phyloP scores from a whole-genome alignment of 2,329 filamentous ascomycete genomes.

The Alternaria triticina region DNA sequence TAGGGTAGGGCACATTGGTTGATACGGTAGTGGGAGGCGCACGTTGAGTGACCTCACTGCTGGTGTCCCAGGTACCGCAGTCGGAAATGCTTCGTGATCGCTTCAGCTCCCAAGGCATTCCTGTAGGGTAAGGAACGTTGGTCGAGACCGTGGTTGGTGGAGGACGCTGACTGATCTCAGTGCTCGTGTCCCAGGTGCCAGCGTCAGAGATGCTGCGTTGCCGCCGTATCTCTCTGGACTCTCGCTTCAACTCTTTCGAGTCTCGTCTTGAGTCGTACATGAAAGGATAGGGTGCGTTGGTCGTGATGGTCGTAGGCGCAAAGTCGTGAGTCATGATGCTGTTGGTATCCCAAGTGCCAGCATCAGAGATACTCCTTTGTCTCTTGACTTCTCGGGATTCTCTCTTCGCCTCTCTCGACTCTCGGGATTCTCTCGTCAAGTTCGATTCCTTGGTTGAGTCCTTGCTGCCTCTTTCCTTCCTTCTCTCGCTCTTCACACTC shows the following conservation, averaged over 20 bases:
- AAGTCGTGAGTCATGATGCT: constrained; percentile 26
- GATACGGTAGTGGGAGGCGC: constrained; percentile 10
- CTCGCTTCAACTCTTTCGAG: constrained; percentile 14
- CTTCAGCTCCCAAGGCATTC: constrained; percentile 2
- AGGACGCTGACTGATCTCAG: constrained; percentile 4
- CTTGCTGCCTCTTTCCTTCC: constrained; percentile 21
- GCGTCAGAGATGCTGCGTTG: constrained; percentile 10
- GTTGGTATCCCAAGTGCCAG: constrained; percentile 36
- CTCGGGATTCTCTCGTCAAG: constrained; percentile 8
- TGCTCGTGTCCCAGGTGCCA: constrained; percentile 15
- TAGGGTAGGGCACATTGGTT: constrained; percentile 4
- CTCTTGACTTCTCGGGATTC: constrained; percentile 12
- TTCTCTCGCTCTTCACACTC: constrained; percentile 26
- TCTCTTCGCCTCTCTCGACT: constrained; percentile 11
- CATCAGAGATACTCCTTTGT: constrained; percentile 24
- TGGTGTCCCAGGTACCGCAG: constrained; percentile 12
- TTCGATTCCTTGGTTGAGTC: constrained; percentile 24
- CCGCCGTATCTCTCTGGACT: constrained; percentile 10
- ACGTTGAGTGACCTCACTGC: constrained; percentile 10
- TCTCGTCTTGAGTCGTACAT: constrained; percentile 9
- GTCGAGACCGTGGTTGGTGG: constrained; percentile 14
- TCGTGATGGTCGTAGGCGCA: constrained; percentile 23
- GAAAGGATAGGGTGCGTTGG: constrained; percentile 6
- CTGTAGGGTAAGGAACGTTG: constrained; percentile 9
- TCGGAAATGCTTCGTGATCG: constrained; percentile 7